Conservation (phyloP, 805 yeast genomes). For the Ascoidea tarda region DNA sequence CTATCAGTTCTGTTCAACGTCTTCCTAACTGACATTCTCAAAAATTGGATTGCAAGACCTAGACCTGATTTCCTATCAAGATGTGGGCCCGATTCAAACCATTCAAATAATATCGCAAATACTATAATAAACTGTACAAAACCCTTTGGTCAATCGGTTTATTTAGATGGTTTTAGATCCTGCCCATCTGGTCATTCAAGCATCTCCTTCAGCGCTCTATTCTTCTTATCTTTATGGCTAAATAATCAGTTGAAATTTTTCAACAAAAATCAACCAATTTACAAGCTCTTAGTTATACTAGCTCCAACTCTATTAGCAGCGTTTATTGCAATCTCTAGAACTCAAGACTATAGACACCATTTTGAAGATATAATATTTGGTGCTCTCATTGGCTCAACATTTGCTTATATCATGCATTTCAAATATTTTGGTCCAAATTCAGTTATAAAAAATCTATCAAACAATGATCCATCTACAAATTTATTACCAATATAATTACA, state of each 20-base stretch:
- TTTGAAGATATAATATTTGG: conserved; percentile 80
- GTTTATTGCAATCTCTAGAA: conserved; percentile 71
- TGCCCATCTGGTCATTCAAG: conserved; percentile 79
- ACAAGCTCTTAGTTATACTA: conserved; percentile 43
- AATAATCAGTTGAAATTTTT: conserved; percentile 48
- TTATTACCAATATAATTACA: too few relatives aligned
- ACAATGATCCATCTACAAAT: too few relatives aligned
- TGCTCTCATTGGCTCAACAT: conserved; percentile 41
- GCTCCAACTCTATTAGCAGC: conserved; percentile 55
- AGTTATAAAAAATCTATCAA: too few relatives aligned
- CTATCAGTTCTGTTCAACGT: conserved; percentile 47
- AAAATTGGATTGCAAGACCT: conserved; percentile 79
- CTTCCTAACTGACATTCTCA: conserved; percentile 60
- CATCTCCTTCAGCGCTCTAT: conserved; percentile 54
- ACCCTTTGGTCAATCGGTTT: conserved; percentile 18
- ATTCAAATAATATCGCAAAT: conserved; percentile 31
- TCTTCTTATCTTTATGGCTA: conserved; percentile 52
- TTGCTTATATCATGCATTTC: conserved; percentile 25
- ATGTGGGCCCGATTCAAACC: conserved; percentile 59
- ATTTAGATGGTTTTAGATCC: conserved; percentile 60
- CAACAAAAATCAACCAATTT: conserved; percentile 37
- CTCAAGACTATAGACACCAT: conserved; percentile 90
- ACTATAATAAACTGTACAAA: conserved; percentile 26
- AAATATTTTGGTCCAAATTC: not conserved
- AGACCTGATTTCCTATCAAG: conserved; percentile 88